Evolutionary conservation across 352 stramenopile genomes (phyloP), one percentile per base, ranked within the genome.

Genomic region (Phytophthora ramorum): DNA sequence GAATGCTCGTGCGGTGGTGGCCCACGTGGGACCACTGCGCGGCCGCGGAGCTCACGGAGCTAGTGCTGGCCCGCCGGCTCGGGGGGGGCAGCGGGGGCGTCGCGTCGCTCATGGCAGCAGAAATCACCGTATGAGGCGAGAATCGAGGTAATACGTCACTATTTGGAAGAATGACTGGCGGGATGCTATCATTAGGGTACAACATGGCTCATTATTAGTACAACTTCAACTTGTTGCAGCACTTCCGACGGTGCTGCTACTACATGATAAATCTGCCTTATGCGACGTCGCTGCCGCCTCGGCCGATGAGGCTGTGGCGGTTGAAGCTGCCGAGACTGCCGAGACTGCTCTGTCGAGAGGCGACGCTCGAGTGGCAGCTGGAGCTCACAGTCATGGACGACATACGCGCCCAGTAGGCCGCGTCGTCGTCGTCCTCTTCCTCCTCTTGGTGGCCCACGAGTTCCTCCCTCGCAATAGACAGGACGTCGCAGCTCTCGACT

Each of bases 1-100:
- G 72, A 60, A 96, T 94, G 44, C 79, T 93, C 26, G 84, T 96
- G 72, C 83, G 83, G 69, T 96, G 87, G 71, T 92, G 87, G 28
- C 87, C 87, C 35, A 96, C 85, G 52, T 93, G 83, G 35, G 81
- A 82, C 83, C 85, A 93, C 71, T 83, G 73, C 34, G 60, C 71
- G 13, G 45, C 16, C 7, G 38, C 4, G 7, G 55, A 62, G 9
- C 38, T 43, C 54, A 46, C 35, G 19, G 65, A 58, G 52, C 30
- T 76, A 14, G 47, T 32, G 57, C 50, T 72, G 26, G 43, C n/a
- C 19, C 59, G 57, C 3, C 53, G 53, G 28, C 57, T 63, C 16
- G 56, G n/a, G 45, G 65, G 66, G 35, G 56, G 17, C 32, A 74
- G 50, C 34, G 64, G 59, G 17, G 71, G 66, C 49, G 60, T 71